Evolutionary conservation across 169 alveolate genomes (phyloP), one percentile per base, ranked within the genome.

Genomic region (Theileria equi): DNA sequence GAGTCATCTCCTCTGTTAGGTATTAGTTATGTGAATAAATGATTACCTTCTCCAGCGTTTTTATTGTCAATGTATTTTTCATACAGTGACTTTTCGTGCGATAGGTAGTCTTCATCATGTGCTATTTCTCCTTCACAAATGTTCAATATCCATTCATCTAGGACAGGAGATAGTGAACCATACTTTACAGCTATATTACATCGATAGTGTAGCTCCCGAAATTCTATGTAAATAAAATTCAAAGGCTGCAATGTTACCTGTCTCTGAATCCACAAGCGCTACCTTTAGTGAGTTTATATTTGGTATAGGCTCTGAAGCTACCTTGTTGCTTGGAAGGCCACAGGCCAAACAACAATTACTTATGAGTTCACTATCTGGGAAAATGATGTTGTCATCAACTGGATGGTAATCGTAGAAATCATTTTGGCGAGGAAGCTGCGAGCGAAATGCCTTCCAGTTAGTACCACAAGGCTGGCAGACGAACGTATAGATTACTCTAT

Each of bases 381-480:
- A 44, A 8, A 43, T 34, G 11, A 59, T 58, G n/a, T 74, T 74
- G 19, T 47, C 57, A 36, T 47, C 49, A 7, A 28, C 29, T n/a
- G 86, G 74, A 53, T 85, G 72, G 55, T 41, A 74, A 25, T 50
- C 76, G 58, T 80, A 88, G 44, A 48, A 78, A 0, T 70, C 73
- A 58, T 88, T 88, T 50, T 50, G 59, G 47, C 93, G 34, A 4
- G 90, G 89, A 60, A 88, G 50, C 64, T 88, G 93, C 31, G 84
- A 76, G 25, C 93, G 50, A n/a, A 83, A 74, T n/a, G 87, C 84
- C 31, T 65, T 62, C 52, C 86, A 80, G 25, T 67, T 66, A 17
- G 76, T 78, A 3, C 87, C 89, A 62, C 93, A 88, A n/a, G 81
- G 70, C 54, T 70, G 66, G 45, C 93, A 88, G 10, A 74, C 73